Evolutionary conservation across 176 grass and related monocot genomes (phyloP), one percentile per base, ranked within the genome.

Genomic region (Carex myosuroides): DNA sequence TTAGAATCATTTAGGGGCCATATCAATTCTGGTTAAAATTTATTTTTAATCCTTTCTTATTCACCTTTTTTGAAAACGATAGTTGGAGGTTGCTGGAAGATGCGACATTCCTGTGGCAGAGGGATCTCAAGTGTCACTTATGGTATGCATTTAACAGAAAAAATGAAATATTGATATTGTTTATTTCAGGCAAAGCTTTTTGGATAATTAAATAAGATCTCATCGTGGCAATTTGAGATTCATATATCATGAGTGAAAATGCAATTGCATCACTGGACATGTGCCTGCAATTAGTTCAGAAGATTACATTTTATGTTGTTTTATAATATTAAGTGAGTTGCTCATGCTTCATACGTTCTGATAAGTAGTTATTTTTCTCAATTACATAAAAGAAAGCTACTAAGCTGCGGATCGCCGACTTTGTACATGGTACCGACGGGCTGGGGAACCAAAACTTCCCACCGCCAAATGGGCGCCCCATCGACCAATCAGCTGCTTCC

Each of bases 391-490:
- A 92, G 95, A 98, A 98, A 98, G 88, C 55, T 33, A 64, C 87
- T 22, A 98, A 98, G 89, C 89, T 98, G 16, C 87, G 95, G 8
- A 92, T 95, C 6, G 95, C 95, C 0, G 85, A 83, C 85, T 98
- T 98, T 44, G 92, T 98, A 30, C 95, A 98, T 48, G 95, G 95
- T 11, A 82, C 74, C 0, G 89, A 98, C 16, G 95, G 95, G 3
- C 77, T 95, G 48, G 92, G 92, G 80, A 98, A 98, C 78, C 92
- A 93, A 62, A 94, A 94, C 81, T 98, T 98, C 39, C 83, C 89
- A 46, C 83, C 83, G 13, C 92, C 92, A 1, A 17, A 62, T 17
- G 85, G 86, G 48, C 88, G 88, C 50, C 57, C 92, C 0, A 14
- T 98, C 0, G 91, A 88, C 35, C 85, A 98, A 69, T 89, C 91